Percentiles rank a stretch among this genome's conserved stretches.
Evolutionary conservation across 2,329 filamentous ascomycete genomes (phyloP).

Genomic region (Colletotrichum sp.): DNA sequence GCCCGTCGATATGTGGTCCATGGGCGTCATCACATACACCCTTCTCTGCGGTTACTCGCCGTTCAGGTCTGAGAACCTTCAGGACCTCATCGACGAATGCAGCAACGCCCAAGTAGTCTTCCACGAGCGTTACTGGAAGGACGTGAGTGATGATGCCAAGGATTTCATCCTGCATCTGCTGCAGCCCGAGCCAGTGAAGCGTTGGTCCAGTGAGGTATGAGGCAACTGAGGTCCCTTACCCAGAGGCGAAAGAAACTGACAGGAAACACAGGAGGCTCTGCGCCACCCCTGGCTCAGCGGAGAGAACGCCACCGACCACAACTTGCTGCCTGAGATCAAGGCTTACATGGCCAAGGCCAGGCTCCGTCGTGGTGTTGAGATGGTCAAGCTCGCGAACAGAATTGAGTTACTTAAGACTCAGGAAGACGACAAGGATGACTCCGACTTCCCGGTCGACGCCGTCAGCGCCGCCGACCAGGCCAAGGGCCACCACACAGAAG

Average conservation of each 20-base stretch:
- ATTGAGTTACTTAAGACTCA: slow-evolving; percentile 95
- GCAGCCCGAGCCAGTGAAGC: slow-evolving; percentile 76
- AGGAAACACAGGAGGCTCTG: slow-evolving; percentile 67
- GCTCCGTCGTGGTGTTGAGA: slow-evolving; percentile 90
- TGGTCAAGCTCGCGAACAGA: slow-evolving; percentile 93
- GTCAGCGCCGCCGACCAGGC: slow-evolving; percentile 58
- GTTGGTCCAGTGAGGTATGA: slow-evolving; percentile 77
- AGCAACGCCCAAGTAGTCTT: slow-evolving; percentile 84
- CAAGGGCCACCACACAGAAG: slow-evolving; percentile 20
- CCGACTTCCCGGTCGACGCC: slow-evolving; percentile 71
- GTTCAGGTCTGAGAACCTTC: slow-evolving; percentile 92
- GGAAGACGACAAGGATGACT: slow-evolving; percentile 81
- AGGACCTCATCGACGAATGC: slow-evolving; percentile 94
- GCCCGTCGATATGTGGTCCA: slow-evolving; percentile 98
- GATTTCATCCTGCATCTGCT: slow-evolving; percentile 87
- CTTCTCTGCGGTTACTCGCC: slow-evolving; percentile 97
- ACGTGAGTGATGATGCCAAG: slow-evolving; percentile 94
- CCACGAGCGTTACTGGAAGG: slow-evolving; percentile 98
- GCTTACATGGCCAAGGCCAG: slow-evolving; percentile 91
- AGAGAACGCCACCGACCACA: slow-evolving; percentile 90
- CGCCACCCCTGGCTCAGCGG: slow-evolving; percentile 89
- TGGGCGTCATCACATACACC: slow-evolving; percentile 98
- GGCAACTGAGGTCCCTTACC: not conserved
- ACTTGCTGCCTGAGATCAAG: slow-evolving; percentile 96
- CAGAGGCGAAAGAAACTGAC: not conserved